Evolutionary conservation across 257 asterid species (phyloP), one percentile per base, ranked within the genome.

Genomic region (Apocynum venetum): DNA sequence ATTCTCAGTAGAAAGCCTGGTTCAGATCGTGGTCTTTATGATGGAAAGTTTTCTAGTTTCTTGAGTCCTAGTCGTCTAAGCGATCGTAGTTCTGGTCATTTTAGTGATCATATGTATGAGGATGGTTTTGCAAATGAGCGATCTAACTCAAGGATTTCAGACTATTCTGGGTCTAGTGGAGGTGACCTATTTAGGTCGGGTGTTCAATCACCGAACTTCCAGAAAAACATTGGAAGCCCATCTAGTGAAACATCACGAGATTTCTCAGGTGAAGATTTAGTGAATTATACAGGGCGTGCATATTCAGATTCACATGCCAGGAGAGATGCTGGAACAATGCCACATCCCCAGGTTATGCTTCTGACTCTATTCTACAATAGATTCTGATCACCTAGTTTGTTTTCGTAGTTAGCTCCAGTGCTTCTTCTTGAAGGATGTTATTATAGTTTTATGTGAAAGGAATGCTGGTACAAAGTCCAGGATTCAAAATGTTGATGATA

Each of bases 11-110:
- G 97, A 83, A 94, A 90, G 85, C 91, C 95, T 13, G 98, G 98
- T 65, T 95, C 98, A 70, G 98, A 92, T 84, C 89, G 91, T 79
- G 97, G 96, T 68, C 89, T 89, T 73, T 92, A 92, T 68, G 96
- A 88, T 76, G 94, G 95, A 75, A 92, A 95, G 71, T 81, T 91
- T 59, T 88, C 96, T 75, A 89, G 96, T 79, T 92, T 95, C 84
- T 75, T 86, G 86, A 91, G 97, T 86, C 96, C 97, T 67, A 82
- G 87, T 79, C 93, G 78, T 85, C 84, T 82, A 43, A 87, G 90
- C 80, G 92, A 82, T 80, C 88, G 77, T 77, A 81, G 96, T 84
- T 92, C 97, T 59, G 77, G 88, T 77, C 91, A 76, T 83, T 84
- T 82, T 55, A 88, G 91, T 80, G 91, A 83, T 82, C 88, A 76